phyloP scores from a whole-genome alignment of 192 early-diverging fungal genomes.

The Haplosporangium gracile region DNA sequence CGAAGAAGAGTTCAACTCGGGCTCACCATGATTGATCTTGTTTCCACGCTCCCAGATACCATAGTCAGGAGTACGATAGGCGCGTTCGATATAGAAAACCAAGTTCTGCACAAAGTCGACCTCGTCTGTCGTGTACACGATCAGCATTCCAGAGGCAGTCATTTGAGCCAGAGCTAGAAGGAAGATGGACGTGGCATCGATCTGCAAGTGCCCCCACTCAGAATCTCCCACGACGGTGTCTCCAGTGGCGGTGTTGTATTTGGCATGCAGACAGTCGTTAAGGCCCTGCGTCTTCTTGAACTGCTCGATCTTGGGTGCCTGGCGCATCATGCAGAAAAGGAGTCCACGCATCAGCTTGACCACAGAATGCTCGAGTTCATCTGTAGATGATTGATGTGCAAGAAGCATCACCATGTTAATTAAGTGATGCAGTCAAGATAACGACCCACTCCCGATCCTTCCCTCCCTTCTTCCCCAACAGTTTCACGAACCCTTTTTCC shows the following conservation, averaged over 20 bases:
- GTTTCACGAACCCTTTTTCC: background rate
- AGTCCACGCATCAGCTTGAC: constrained; percentile 88
- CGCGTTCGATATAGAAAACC: constrained; percentile 87
- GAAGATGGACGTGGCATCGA: constrained; percentile 88
- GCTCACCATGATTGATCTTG: constrained; percentile 86
- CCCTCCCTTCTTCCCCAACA: background rate
- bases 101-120: constrained; percentile 88
- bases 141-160: constrained; percentile 78
- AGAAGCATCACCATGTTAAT: background rate
- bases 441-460: background rate
- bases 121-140: constrained; percentile 86
- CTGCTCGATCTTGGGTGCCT: constrained; percentile 81
- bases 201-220: constrained; percentile 89
- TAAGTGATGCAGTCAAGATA: background rate
- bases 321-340: constrained; percentile 83
- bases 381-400: constrained; percentile 37
- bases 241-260: constrained; percentile 87
- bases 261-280: constrained; percentile 83
- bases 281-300: constrained; percentile 85
- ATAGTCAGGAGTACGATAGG: constrained; percentile 85
- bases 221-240: constrained; percentile 85
- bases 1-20: constrained; percentile 87
- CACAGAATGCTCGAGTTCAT: constrained; percentile 88
- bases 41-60: constrained; percentile 91
- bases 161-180: constrained; percentile 83